Evolutionary conservation across 768 basidiomycete genomes (phyloP).

Genomic region (Tricholoma flavovirens): DNA sequence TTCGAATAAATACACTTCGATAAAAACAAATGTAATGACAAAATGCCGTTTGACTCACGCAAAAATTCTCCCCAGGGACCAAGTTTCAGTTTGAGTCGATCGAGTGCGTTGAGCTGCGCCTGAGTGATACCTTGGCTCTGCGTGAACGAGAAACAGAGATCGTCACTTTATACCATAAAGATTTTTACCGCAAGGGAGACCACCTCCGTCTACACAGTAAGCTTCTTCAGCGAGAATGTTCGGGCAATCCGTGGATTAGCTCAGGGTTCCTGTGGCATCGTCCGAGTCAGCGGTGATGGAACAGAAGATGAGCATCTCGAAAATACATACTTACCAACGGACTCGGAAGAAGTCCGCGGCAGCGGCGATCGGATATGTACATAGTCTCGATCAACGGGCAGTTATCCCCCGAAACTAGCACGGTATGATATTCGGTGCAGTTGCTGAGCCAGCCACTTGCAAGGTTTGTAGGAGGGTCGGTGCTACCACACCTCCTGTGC

Average conservation of each 20-base stretch:
- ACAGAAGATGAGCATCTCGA: neutral
- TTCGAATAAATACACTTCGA: slow-evolving; percentile 5
- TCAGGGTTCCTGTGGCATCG: neutral
- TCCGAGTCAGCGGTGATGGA: too few species aligned
- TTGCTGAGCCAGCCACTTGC: too few species aligned
- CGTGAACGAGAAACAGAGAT: neutral
- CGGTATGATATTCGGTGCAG: too few species aligned
- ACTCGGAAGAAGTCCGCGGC: neutral
- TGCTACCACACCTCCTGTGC: too few species aligned
- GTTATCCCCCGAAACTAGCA: too few species aligned
- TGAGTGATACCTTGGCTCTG: slow-evolving; percentile 4
- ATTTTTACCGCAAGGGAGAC: slow-evolving; percentile 3
- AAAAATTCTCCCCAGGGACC: slow-evolving; percentile 2
- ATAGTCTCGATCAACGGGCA: too few species aligned
- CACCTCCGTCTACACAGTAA: slow-evolving; percentile 3
- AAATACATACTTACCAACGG: neutral
- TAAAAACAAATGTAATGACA: neutral
- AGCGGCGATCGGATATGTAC: neutral
- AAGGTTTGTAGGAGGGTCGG: too few species aligned
- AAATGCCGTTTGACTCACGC: neutral
- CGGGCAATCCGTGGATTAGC: neutral
- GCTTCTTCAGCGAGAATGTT: neutral
- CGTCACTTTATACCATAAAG: neutral
- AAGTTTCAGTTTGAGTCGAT: slow-evolving; percentile 5
- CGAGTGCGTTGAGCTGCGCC: neutral